These are phyloP conservation scores for Amphicarpaea edgeworthii DNA, from an alignment of 306 rosid genomes.

Conservation along the genomic window DNA sequence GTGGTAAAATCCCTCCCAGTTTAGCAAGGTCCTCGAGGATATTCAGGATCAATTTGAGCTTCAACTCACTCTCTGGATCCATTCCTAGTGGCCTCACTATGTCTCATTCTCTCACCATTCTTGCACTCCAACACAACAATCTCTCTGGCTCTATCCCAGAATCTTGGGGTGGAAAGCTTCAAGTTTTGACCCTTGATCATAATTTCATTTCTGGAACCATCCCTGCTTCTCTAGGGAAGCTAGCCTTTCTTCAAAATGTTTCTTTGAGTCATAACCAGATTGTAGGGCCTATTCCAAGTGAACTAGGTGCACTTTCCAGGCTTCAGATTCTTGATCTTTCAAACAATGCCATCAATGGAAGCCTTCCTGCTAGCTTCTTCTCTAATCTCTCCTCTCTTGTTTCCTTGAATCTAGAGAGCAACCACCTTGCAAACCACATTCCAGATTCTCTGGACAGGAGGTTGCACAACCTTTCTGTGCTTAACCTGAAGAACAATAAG, in stretches of 20 bases:
- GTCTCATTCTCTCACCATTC: constrained; percentile 64
- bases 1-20: constrained; percentile 77
- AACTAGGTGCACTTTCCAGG: constrained; percentile 65
- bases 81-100: constrained; percentile 65
- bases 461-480: constrained; percentile 68
- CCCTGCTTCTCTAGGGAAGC: constrained; percentile 66
- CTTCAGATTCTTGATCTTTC: constrained; percentile 79
- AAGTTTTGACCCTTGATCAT: constrained; percentile 70
- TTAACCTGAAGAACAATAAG: constrained; percentile 69
- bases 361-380: constrained; percentile 71
- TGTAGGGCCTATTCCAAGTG: constrained; percentile 71
- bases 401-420: constrained; percentile 61
- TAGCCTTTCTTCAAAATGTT: constrained; percentile 64
- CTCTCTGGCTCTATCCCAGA: constrained; percentile 75
- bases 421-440: constrained; percentile 58
- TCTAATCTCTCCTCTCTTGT: constrained; percentile 70
- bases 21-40: constrained; percentile 72
- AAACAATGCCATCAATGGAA: constrained; percentile 75
- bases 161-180: constrained; percentile 73
- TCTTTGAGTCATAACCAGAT: constrained; percentile 72
- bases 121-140: constrained; percentile 78
- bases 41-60: constrained; percentile 78
- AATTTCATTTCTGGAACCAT: constrained; percentile 70
- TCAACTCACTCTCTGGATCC: constrained; percentile 79
- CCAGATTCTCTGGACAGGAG: constrained; percentile 57